phyloP scores from a whole-genome alignment of 2,329 filamentous ascomycete genomes.

The Bipolaris sorokiniana region DNA sequence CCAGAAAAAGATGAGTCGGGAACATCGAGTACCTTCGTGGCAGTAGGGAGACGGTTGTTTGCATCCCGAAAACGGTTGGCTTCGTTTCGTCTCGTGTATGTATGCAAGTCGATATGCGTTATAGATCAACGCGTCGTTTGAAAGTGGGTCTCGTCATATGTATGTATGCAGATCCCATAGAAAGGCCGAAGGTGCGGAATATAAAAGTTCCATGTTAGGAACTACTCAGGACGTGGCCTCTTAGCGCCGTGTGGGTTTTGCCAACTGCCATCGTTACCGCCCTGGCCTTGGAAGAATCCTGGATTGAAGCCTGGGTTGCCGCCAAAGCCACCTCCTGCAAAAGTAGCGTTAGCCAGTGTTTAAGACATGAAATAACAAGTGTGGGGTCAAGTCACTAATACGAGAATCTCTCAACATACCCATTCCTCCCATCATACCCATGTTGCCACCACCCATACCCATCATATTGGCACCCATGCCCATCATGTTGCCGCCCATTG shows the following conservation, averaged over 20 bases:
- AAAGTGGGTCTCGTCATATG: neutral
- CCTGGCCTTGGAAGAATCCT: slow-evolving; percentile 68
- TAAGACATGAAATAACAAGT: neutral
- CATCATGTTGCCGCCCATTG: slow-evolving; percentile 47
- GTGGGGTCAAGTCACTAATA: slow-evolving; percentile 6
- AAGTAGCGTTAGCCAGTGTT: slow-evolving; percentile 16
- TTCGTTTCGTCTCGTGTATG: slow-evolving; percentile 1
- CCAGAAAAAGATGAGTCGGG: neutral
- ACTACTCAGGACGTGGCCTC: slow-evolving; percentile 73
- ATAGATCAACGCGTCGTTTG: neutral
- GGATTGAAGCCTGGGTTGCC: slow-evolving; percentile 73
- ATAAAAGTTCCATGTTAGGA: neutral
- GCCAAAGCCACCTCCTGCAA: slow-evolving; percentile 61
- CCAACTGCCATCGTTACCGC: slow-evolving; percentile 67
- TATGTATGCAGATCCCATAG: neutral
- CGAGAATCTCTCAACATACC: slow-evolving; percentile 29
- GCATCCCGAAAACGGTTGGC: neutral
- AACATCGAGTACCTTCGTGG: neutral
- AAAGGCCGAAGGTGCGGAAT: neutral
- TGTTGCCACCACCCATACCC: slow-evolving; percentile 39
- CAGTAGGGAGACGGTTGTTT: too few relatives aligned
- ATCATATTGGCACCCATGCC: slow-evolving; percentile 49
- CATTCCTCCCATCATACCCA: slow-evolving; percentile 47
- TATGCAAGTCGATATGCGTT: neutral
- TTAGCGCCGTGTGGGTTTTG: slow-evolving; percentile 80